phyloP scores from a whole-genome alignment of 306 rosid genomes.

The Prunus dulcis region DNA sequence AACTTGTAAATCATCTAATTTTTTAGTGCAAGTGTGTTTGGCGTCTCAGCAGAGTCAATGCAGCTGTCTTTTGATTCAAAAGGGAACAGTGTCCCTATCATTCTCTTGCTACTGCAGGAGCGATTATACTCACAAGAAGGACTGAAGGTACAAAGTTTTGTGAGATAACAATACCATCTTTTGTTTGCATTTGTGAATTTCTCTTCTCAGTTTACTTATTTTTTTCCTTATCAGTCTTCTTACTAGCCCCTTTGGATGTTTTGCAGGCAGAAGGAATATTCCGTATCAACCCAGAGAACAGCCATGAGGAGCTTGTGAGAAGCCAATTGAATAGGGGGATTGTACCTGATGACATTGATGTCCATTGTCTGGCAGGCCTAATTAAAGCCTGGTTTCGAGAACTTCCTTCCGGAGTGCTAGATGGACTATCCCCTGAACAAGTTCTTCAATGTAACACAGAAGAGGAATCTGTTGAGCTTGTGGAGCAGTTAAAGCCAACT shows the following conservation, averaged over 20 bases:
- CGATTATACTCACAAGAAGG: constrained; percentile 85
- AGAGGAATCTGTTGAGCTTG: constrained; percentile 78
- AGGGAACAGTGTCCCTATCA: constrained; percentile 89
- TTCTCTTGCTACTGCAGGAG: constrained; percentile 91
- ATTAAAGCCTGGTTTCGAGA: constrained; percentile 99
- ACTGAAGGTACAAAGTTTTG: constrained; percentile 50
- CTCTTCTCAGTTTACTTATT: background rate
- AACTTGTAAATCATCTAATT: constrained; percentile 15
- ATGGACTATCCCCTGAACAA: constrained; percentile 93
- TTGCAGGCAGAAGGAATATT: constrained; percentile 88
- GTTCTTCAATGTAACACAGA: constrained; percentile 87
- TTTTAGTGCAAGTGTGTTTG: constrained; percentile 83
- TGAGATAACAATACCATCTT: too few species aligned
- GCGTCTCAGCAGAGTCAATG: constrained; percentile 97
- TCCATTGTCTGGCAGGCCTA: constrained; percentile 85
- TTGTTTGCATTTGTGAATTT: background rate
- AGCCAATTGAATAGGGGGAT: constrained; percentile 78
- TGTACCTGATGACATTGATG: constrained; percentile 85
- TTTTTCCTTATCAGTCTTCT: constrained; percentile 1
- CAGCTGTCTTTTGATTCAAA: constrained; percentile 79
- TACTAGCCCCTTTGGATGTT: background rate
- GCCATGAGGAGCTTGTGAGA: constrained; percentile 83
- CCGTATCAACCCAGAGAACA: constrained; percentile 84
- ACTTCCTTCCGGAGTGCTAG: constrained; percentile 90
- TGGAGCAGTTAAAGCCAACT: constrained; percentile 73